Percentiles rank a stretch among this genome's conserved stretches.
These are phyloP conservation scores for Termitomyces sp. DNA, from an alignment of 1,284 basidiomycete species.

Conservation along the genomic window DNA sequence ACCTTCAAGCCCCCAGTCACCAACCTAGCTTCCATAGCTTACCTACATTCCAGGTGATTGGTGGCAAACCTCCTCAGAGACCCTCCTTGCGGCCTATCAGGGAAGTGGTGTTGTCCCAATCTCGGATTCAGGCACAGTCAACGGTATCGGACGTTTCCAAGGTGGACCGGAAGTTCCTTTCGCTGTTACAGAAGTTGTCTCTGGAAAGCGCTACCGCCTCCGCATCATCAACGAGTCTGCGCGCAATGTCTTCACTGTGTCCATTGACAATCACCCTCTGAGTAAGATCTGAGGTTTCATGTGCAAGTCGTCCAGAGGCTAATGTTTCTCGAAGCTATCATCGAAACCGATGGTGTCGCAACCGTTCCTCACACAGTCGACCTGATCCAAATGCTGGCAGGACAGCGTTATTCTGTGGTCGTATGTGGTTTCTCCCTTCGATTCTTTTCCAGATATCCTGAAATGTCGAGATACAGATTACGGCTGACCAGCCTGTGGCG, in stretches of 20 bases:
- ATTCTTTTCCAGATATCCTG: background rate
- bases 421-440: slow-evolving; percentile 16
- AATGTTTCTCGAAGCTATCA: slow-evolving; percentile 27
- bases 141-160: slow-evolving; percentile 34
- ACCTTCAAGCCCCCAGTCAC: background rate
- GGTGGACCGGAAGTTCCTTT: slow-evolving; percentile 26
- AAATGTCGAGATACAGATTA: slow-evolving; percentile 19
- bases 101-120: slow-evolving; percentile 22
- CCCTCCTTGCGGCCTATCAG: slow-evolving; percentile 15
- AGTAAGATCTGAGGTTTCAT: slow-evolving; percentile 14
- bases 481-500: slow-evolving; percentile 30
- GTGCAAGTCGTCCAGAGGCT: background rate
- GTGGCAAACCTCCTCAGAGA: slow-evolving; percentile 20
- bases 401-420: slow-evolving; percentile 29
- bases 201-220: slow-evolving; percentile 41
- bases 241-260: slow-evolving; percentile 30
- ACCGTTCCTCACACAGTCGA: slow-evolving; percentile 25
- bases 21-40: background rate
- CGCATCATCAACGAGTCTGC: slow-evolving; percentile 43
- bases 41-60: slow-evolving; percentile 20
- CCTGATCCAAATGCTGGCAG: slow-evolving; percentile 24
- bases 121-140: slow-evolving; percentile 32
- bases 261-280: slow-evolving; percentile 26
- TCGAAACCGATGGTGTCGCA: slow-evolving; percentile 44
- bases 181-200: slow-evolving; percentile 26